phyloP scores from a whole-genome alignment of 2,329 filamentous ascomycete species.

The Phialophora expanda region DNA sequence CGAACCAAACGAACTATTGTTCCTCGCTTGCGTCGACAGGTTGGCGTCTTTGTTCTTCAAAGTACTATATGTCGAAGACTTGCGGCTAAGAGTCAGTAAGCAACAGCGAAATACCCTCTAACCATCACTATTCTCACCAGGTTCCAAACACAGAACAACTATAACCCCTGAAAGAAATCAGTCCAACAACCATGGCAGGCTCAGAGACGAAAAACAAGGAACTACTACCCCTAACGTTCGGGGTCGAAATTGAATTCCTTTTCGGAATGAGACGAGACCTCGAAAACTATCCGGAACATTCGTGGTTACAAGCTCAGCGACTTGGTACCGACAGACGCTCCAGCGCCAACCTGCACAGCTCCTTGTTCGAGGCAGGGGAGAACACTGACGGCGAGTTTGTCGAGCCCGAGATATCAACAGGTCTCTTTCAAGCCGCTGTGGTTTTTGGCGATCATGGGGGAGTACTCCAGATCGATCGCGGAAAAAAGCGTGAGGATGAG shows the following conservation, averaged over 20 bases:
- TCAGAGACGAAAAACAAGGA: not conserved
- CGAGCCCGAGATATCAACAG: not conserved
- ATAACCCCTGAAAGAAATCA: not conserved
- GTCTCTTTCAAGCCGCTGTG: slow-evolving; percentile 1
- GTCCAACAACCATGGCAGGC: not conserved
- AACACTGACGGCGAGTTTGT: too few species aligned
- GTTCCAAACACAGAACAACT: not conserved
- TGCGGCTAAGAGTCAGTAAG: not conserved
- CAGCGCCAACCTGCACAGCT: not conserved
- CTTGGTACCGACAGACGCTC: not conserved
- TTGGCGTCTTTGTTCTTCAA: not conserved
- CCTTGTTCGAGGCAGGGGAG: too few species aligned
- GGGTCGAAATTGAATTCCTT: slow-evolving; percentile 29
- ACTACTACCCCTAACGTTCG: slow-evolving; percentile 26
- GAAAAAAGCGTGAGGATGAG: not conserved
- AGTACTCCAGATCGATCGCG: not conserved
- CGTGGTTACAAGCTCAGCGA: not conserved
- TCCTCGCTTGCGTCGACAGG: not conserved
- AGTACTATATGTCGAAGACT: not conserved
- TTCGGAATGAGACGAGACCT: slow-evolving; percentile 19
- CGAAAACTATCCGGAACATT: not conserved
- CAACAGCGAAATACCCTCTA: not conserved
- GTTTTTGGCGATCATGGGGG: slow-evolving; percentile 3
- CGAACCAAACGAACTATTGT: not conserved
- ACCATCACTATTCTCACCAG: not conserved